phyloP scores from a whole-genome alignment of 208 protist genomes.

The Leishmania mexicana region DNA sequence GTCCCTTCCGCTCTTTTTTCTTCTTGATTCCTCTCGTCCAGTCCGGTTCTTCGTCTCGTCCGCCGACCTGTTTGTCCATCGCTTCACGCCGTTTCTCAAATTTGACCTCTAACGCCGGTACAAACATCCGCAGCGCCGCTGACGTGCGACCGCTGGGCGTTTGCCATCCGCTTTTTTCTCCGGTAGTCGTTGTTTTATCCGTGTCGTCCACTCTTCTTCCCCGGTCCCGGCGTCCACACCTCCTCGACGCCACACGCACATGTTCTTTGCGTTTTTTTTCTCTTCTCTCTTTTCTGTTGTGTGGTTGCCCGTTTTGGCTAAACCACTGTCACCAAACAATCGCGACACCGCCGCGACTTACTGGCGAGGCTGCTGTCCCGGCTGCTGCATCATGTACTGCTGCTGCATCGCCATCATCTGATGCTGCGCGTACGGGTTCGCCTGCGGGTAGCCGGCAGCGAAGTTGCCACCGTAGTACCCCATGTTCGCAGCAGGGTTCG shows the following conservation, averaged over 20 bases:
- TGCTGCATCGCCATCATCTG: conserved; percentile 71
- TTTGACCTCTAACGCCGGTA: too few species aligned
- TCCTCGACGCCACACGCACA: too few species aligned
- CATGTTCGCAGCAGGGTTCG: conserved; percentile 31
- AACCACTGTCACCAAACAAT: not conserved
- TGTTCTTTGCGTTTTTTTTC: conserved; percentile 8
- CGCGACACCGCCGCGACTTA: conserved; percentile 1
- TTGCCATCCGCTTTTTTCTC: too few species aligned
- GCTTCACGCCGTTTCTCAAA: not conserved
- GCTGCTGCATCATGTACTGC: conserved; percentile 57
- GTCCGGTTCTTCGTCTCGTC: too few species aligned
- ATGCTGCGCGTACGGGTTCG: conserved; percentile 75
- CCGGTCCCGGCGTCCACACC: too few species aligned
- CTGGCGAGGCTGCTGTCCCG: conserved; percentile 46
- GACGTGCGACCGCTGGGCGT: too few species aligned
- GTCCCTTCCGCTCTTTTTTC: not conserved
- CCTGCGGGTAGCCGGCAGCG: conserved; percentile 48
- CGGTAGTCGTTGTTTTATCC: too few species aligned
- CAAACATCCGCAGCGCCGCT: too few species aligned
- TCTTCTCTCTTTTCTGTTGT: conserved; percentile 10
- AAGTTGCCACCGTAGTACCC: conserved; percentile 68
- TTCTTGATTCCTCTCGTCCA: too few species aligned
- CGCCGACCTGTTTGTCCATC: not conserved
- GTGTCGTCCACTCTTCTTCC: too few species aligned
- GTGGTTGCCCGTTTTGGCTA: not conserved